A percentile compares a stretch with the other conserved stretches of the same genome.
These are phyloP conservation scores for Wickerhamiella azymoides DNA, from an alignment of 805 yeast species.

Conservation along the genomic window DNA sequence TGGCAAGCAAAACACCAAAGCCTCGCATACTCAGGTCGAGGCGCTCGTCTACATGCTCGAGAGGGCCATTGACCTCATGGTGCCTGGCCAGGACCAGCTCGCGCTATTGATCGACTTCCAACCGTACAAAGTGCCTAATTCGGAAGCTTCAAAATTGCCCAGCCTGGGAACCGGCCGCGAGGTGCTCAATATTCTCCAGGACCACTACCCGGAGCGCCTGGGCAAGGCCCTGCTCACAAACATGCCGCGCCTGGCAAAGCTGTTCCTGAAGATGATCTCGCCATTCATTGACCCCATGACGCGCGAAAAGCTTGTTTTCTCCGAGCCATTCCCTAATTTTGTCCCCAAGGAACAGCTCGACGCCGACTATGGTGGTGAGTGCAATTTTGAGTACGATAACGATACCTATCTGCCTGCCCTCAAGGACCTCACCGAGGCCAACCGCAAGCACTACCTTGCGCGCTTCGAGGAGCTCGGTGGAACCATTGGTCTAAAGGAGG, in stretches of 20 bases:
- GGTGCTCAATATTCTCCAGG: slow-evolving; percentile 83
- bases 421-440: slow-evolving; percentile 43
- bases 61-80: slow-evolving; percentile 87
- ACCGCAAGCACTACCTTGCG: slow-evolving; percentile 47
- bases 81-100: slow-evolving; percentile 86
- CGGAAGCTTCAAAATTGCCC: slow-evolving; percentile 56
- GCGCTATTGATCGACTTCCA: slow-evolving; percentile 89
- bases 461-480: slow-evolving; percentile 63
- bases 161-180: slow-evolving; percentile 79
- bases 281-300: slow-evolving; percentile 96
- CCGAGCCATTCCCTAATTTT: slow-evolving; percentile 72
- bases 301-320: slow-evolving; percentile 81
- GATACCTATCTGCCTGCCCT: slow-evolving; percentile 64
- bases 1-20: slow-evolving; percentile 90
- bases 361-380: slow-evolving; percentile 68
- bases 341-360: slow-evolving; percentile 76
- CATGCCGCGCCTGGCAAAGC: slow-evolving; percentile 89
- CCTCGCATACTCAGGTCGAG: slow-evolving; percentile 85
- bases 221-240: slow-evolving; percentile 87
- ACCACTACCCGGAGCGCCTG: slow-evolving; percentile 93
- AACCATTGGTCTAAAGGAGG: slow-evolving; percentile 66
- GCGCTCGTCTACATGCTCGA: slow-evolving; percentile 88
- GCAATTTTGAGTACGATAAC: slow-evolving; percentile 75
- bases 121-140: slow-evolving; percentile 44
- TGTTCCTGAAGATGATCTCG: slow-evolving; percentile 76